These are phyloP conservation scores for Eleusine indica DNA, from an alignment of 176 grass and related monocot genomes.

Conservation along the genomic window DNA sequence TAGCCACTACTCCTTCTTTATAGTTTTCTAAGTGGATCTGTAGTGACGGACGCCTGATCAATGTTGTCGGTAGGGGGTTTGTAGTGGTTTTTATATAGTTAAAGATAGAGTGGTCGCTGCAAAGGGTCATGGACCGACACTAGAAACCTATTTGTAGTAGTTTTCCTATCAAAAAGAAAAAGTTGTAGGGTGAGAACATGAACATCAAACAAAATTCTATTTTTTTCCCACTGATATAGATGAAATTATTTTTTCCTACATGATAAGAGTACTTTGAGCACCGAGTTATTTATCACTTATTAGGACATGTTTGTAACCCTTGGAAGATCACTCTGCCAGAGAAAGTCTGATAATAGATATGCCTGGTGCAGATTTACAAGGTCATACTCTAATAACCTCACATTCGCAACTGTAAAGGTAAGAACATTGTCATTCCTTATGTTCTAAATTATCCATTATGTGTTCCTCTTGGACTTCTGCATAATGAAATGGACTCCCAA, in stretches of 20 bases:
- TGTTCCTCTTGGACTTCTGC: not conserved
- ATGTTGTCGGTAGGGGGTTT: too few relatives aligned
- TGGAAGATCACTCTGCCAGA: not conserved
- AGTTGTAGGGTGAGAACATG: not conserved
- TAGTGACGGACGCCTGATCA: too few relatives aligned
- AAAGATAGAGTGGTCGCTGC: too few relatives aligned
- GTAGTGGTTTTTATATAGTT: too few relatives aligned
- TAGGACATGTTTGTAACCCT: not conserved
- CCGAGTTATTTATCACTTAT: not conserved
- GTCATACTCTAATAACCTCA: slow-evolving; percentile 64
- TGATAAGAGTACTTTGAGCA: not conserved
- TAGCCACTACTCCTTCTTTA: too few relatives aligned
- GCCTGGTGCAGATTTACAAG: slow-evolving; percentile 55
- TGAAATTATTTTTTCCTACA: not conserved
- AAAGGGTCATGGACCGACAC: too few relatives aligned
- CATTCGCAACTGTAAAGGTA: slow-evolving; percentile 71
- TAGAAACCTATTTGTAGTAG: too few relatives aligned
- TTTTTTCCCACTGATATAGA: not conserved
- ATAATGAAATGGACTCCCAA: not conserved
- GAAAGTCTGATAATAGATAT: not conserved
- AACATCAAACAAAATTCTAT: not conserved
- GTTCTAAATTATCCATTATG: not conserved
- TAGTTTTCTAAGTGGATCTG: too few relatives aligned
- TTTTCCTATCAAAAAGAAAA: too few relatives aligned
- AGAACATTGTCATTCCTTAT: not conserved